These are phyloP conservation scores for Dioscorea alata DNA, from an alignment of 106 monocot species.

Conservation along the genomic window DNA sequence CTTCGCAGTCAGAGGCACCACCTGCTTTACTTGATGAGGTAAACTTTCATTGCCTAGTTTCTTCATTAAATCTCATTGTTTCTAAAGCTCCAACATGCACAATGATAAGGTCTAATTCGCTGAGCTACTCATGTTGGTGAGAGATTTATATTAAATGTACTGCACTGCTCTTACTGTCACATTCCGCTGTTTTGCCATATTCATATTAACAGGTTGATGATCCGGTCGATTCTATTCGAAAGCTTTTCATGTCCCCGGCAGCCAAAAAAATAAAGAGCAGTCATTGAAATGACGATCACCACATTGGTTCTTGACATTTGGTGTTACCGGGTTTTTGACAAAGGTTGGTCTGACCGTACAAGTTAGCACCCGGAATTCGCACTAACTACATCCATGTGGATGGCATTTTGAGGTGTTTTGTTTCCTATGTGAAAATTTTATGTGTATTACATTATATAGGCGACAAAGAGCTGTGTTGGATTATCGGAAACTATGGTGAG, in stretches of 20 bases:
- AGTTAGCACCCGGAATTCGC: too few relatives aligned
- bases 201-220: slow-evolving; percentile 51
- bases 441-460: too few relatives aligned
- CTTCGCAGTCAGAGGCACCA: slow-evolving; percentile 10
- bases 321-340: neutral
- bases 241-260: slow-evolving; percentile 60
- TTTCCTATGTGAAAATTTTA: too few relatives aligned
- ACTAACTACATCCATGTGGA: too few relatives aligned
- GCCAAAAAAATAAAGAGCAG: slow-evolving; percentile 37
- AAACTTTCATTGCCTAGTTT: neutral
- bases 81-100: neutral
- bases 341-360: too few relatives aligned
- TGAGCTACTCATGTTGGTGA: neutral
- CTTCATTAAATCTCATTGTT: neutral
- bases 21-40: slow-evolving; percentile 53
- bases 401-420: too few relatives aligned
- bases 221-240: slow-evolving; percentile 59
- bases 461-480: too few relatives aligned
- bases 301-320: too few relatives aligned
- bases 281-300: slow-evolving; percentile 1
- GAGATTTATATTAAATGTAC: neutral
- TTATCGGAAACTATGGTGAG: too few relatives aligned
- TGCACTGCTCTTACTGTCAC: neutral
- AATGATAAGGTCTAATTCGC: neutral
- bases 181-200: neutral